Percentiles rank a stretch among this genome's conserved stretches.
phyloP scores from a whole-genome alignment of 1,139 yeast genomes.

The Taphrina confusa region DNA sequence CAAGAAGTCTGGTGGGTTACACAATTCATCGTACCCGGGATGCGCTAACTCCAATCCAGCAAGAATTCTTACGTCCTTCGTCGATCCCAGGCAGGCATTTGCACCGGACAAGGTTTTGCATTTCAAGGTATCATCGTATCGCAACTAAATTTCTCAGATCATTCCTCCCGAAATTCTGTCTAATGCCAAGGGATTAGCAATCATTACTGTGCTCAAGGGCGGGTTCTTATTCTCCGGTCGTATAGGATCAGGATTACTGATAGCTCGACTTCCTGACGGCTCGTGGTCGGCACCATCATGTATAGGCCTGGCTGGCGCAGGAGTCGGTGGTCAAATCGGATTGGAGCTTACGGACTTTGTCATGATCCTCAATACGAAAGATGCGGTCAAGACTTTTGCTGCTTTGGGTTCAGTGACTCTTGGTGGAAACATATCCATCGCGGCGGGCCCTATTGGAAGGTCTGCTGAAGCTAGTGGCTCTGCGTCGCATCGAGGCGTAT shows the following conservation, averaged over 20 bases:
- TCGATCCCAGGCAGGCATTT: constrained; percentile 36
- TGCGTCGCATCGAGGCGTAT: constrained; percentile 81
- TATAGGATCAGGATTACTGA: constrained; percentile 95
- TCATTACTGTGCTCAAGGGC: constrained; percentile 78
- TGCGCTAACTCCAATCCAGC: not conserved
- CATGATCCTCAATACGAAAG: constrained; percentile 77
- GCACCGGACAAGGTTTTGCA: constrained; percentile 50
- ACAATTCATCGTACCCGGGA: constrained; percentile 58
- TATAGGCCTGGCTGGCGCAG: constrained; percentile 78
- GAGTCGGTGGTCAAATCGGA: constrained; percentile 97
- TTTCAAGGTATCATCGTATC: not conserved
- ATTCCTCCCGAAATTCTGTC: constrained; percentile 87
- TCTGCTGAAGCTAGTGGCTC: constrained; percentile 98
- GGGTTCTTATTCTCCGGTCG: constrained; percentile 95
- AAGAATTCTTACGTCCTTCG: constrained; percentile 30
- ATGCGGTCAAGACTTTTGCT: constrained; percentile 93
- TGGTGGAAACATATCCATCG: constrained; percentile 92
- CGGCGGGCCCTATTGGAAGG: constrained; percentile 98
- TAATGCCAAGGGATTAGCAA: constrained; percentile 89
- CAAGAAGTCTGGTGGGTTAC: constrained; percentile 96
- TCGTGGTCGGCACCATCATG: constrained; percentile 98
- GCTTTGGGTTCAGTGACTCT: constrained; percentile 91
- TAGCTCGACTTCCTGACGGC: constrained; percentile 92
- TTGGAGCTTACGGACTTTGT: constrained; percentile 96
- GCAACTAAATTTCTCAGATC: not conserved